A percentile compares a stretch with the other conserved stretches of the same genome.
These are phyloP conservation scores for Avena sativa DNA, from an alignment of 176 grass and related monocot species.

Conservation along the genomic window DNA sequence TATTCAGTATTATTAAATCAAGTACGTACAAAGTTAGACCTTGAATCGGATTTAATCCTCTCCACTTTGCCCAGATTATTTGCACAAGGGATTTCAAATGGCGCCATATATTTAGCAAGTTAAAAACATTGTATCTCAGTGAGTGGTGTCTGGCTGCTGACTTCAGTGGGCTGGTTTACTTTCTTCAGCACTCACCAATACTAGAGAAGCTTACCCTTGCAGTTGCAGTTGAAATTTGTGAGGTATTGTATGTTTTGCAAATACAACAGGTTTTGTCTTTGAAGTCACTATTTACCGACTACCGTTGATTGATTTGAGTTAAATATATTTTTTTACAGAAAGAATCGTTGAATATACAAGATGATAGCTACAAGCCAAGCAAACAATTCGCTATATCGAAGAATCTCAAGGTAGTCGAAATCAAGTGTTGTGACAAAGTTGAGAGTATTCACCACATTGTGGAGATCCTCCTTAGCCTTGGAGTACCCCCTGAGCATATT, in stretches of 20 bases:
- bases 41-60: background rate
- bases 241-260: background rate
- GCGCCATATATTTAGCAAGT: background rate
- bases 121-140: slow-evolving; percentile 19
- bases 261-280: background rate
- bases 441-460: slow-evolving; percentile 7
- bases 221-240: background rate
- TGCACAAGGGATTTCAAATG: slow-evolving; percentile 27
- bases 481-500: background rate
- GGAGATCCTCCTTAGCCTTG: background rate
- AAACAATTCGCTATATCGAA: background rate
- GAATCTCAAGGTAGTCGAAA: slow-evolving; percentile 4
- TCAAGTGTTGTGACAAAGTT: background rate
- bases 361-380: background rate
- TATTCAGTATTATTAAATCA: background rate
- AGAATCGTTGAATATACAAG: background rate
- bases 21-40: background rate
- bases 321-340: background rate
- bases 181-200: slow-evolving; percentile 14
- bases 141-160: slow-evolving; percentile 2
- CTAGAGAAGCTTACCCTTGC: slow-evolving; percentile 15
- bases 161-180: slow-evolving; percentile 16
- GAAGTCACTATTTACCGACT: background rate
- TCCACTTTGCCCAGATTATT: background rate
- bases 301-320: background rate